Base-by-base conservation (phyloP, 257 asterid species). In the Nicotiana paniculata region DNA sequence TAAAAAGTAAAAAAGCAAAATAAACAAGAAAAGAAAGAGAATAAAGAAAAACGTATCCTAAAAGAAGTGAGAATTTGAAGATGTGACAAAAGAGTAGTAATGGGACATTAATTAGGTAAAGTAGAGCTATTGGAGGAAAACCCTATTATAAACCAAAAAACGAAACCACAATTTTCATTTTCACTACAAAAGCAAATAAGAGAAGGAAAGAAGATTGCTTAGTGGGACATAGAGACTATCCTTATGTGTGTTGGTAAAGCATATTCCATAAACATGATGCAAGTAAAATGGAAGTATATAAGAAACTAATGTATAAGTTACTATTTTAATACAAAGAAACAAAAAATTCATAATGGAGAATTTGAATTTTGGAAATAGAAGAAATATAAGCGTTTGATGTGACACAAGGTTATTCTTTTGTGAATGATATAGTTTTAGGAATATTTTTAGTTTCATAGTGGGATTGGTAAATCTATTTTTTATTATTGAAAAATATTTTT, bases 31-130 rank as follows among this genome's bases (percentile, higher is more conserved):
- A 43, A 32, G 11, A 77, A 12, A 39, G 53, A 24, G 35, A 15
- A 18, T 16, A 5, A 21, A 3, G 64, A 67, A 21, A 13, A 48
- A 26, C 79, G 43, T 74, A 74, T 26, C 79, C n/a, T 13, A n/a
- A 82, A 63, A 33, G 6, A 35, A 35, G n/a, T 8, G 57, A 6
- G 61, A 43, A 83, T 18, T 32, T 18, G 43, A 24, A 58, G 43
- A 69, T 32, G 59, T 32, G 53, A 69, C 30, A 48, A 63, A 58
- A 46, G 43, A 58, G 76, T 18, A 70, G 66, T 18, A 72, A 62
- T 13, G 39, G 39, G 84, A 68, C 75, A 58, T 82, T 67, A 87
- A 91, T 90, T 90, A 85, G 94, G 94, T 89, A 92, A 89, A 89
- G 89, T 89, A 87, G 79, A 82, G 66, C 81, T 70, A 89, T 89